These are phyloP conservation scores for Colletotrichum cordylinicola DNA, from an alignment of 2,329 filamentous ascomycete genomes.

Conservation along the genomic window DNA sequence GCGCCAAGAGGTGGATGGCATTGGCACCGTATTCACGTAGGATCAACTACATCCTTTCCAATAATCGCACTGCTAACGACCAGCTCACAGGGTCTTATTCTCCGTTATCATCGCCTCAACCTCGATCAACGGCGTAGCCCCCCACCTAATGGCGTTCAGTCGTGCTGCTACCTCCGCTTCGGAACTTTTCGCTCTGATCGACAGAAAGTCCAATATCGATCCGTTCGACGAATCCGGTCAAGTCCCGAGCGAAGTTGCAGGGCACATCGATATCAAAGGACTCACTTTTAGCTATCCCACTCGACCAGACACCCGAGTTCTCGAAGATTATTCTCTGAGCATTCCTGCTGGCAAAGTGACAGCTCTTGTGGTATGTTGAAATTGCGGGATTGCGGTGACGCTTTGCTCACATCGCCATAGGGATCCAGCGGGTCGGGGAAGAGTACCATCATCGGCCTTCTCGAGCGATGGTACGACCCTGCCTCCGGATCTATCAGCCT, in stretches of 20 bases:
- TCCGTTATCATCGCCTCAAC: conserved; percentile 29
- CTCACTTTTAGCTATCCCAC: conserved; percentile 74
- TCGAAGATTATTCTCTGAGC: conserved; percentile 64
- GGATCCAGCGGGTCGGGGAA: conserved; percentile 70
- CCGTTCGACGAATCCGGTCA: conserved; percentile 18
- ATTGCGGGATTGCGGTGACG: conserved; percentile 45
- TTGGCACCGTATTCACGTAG: conserved; percentile 22
- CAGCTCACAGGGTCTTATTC: conserved; percentile 26
- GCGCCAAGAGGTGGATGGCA: conserved; percentile 10
- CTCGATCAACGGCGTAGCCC: conserved; percentile 24
- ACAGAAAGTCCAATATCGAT: conserved; percentile 29
- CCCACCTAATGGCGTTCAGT: conserved; percentile 25
- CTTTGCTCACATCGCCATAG: conserved; percentile 29
- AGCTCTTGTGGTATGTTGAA: conserved; percentile 58
- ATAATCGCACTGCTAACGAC: conserved; percentile 37
- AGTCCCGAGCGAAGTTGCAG: conserved; percentile 41
- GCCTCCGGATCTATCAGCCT: conserved; percentile 30
- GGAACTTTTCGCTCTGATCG: conserved; percentile 30
- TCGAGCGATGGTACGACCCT: conserved; percentile 67
- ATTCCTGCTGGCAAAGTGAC: conserved; percentile 72
- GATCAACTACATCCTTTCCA: background rate
- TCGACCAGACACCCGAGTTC: conserved; percentile 67
- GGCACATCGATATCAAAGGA: conserved; percentile 63
- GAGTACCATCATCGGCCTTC: conserved; percentile 71
- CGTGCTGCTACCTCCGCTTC: conserved; percentile 26